A percentile compares a stretch with the other conserved stretches of the same genome.
Evolutionary conservation across 495 filamentous ascomycete genomes (phyloP).

Genomic region (Entonaema liquescens): DNA sequence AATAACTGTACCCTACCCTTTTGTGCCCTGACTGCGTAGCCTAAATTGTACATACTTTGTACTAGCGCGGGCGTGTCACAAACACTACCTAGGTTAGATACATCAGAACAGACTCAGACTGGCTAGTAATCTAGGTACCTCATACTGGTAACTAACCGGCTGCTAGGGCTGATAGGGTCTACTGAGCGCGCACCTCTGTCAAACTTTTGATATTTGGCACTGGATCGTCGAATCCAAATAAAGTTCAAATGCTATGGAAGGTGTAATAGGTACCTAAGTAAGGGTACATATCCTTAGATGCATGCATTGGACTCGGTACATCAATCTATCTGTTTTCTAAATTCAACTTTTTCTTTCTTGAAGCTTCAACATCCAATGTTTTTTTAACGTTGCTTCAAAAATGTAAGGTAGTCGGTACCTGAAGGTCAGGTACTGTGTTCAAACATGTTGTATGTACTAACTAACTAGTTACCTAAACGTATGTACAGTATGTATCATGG

Average conservation of each 20-base stretch:
- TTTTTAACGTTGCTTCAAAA: background rate
- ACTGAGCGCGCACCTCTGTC: constrained; percentile 20
- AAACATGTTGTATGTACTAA: background rate
- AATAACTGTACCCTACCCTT: background rate
- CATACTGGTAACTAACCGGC: background rate
- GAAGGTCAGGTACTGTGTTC: background rate
- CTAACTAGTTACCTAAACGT: too few relatives aligned
- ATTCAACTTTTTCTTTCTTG: background rate
- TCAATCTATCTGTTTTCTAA: background rate
- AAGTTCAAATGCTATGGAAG: too few relatives aligned
- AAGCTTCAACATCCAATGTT: background rate
- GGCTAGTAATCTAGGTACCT: background rate
- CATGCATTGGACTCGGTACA: background rate
- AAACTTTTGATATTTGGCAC: constrained; percentile 12
- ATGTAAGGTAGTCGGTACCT: background rate
- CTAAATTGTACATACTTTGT: background rate
- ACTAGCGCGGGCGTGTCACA: constrained; percentile 1
- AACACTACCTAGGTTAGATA: too few relatives aligned
- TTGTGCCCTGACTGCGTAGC: background rate
- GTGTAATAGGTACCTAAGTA: background rate
- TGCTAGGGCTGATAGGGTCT: constrained; percentile 34
- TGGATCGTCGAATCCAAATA: constrained; percentile 1
- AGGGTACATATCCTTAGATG: too few relatives aligned
- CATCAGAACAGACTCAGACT: background rate
- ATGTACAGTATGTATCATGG: background rate